Percentiles rank a stretch among this genome's conserved stretches.
Evolutionary conservation across 2,329 filamentous ascomycete genomes (phyloP).

Genomic region (Neofusicoccum parvum): DNA sequence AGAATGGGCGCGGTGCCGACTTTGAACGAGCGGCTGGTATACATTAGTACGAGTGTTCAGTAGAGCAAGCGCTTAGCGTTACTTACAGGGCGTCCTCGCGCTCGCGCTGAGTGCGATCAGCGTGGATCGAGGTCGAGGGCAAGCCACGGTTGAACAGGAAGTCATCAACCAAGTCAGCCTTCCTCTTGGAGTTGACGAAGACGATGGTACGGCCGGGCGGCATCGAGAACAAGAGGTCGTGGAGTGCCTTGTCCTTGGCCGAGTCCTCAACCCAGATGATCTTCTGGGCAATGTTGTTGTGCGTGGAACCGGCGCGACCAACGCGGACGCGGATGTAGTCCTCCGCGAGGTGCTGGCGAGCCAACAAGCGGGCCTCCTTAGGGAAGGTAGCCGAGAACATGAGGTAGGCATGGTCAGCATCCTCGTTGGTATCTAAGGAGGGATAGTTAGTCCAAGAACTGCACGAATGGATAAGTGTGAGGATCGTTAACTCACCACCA

Average conservation of each 20-base stretch:
- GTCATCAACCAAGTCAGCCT: slow-evolving; percentile 84
- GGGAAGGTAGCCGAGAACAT: slow-evolving; percentile 97
- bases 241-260: slow-evolving; percentile 70
- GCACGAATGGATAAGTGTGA: neutral
- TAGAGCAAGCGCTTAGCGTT: too few relatives aligned
- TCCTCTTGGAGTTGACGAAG: slow-evolving; percentile 81
- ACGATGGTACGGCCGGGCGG: slow-evolving; percentile 79
- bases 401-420: slow-evolving; percentile 68
- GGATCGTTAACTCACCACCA: slow-evolving; percentile 62
- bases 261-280: slow-evolving; percentile 67
- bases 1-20: slow-evolving; percentile 74
- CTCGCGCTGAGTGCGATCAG: slow-evolving; percentile 84
- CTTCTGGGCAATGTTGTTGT: slow-evolving; percentile 78
- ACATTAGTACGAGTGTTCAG: too few relatives aligned
- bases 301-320: slow-evolving; percentile 81
- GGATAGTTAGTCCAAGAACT: slow-evolving; percentile 23
- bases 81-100: slow-evolving; percentile 82
- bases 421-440: slow-evolving; percentile 69
- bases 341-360: slow-evolving; percentile 71
- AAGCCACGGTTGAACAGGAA: slow-evolving; percentile 78
- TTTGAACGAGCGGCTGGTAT: slow-evolving; percentile 70
- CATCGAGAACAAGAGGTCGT: slow-evolving; percentile 70
- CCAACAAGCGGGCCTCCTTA: slow-evolving; percentile 73
- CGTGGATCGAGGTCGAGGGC: slow-evolving; percentile 86
- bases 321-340: slow-evolving; percentile 81